These are phyloP conservation scores for Corylus heterophylla DNA, from an alignment of 306 rosid species.

Conservation along the genomic window DNA sequence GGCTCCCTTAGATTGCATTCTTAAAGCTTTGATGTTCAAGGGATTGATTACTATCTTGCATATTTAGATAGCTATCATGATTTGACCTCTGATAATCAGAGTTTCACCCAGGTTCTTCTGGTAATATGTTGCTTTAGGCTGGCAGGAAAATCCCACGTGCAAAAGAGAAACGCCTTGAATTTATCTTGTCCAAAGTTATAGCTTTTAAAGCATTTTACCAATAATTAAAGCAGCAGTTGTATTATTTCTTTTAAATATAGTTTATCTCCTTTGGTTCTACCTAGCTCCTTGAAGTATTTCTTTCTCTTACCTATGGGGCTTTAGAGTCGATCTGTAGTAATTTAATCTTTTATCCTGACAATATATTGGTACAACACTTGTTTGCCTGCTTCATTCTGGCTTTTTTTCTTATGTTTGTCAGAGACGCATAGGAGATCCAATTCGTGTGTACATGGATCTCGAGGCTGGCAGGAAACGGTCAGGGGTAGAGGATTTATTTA, in stretches of 20 bases:
- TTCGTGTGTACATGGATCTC: constrained; percentile 88
- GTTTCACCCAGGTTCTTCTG: neutral
- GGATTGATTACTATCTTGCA: neutral
- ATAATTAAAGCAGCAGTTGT: neutral
- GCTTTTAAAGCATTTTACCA: neutral
- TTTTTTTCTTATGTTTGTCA: constrained; percentile 28
- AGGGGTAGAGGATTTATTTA: constrained; percentile 74
- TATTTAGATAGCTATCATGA: neutral
- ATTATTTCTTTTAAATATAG: no score
- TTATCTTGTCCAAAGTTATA: neutral
- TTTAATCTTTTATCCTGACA: no score
- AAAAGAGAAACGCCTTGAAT: no score
- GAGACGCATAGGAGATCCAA: constrained; percentile 76
- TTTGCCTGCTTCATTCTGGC: constrained; percentile 23
- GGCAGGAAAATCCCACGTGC: neutral
- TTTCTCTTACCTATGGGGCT: neutral
- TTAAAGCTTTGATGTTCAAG: neutral
- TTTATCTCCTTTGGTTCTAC: neutral
- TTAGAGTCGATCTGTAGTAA: neutral
- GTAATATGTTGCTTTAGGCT: neutral
- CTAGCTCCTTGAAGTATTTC: neutral
- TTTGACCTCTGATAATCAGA: neutral
- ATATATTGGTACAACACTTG: neutral
- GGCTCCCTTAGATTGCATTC: neutral
- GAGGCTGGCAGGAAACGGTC: constrained; percentile 82